Conservation (phyloP, 306 rosid genomes). For the Lathyrus sativus region DNA sequence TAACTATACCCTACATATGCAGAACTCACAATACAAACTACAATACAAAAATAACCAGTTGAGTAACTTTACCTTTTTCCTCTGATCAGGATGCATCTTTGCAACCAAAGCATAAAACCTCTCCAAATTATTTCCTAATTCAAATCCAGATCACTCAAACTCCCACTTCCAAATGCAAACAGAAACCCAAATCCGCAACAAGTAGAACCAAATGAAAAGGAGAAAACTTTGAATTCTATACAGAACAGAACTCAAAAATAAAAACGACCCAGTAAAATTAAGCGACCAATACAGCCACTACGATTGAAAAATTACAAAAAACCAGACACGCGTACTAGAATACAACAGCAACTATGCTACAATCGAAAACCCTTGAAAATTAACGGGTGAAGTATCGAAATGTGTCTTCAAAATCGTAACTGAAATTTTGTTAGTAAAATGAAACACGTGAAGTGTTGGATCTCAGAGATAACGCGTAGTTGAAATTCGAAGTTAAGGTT, state of each 20-base stretch:
- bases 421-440: conserved; percentile 28
- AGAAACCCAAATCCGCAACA: conserved; percentile 1
- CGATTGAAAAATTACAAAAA: conserved; percentile 7
- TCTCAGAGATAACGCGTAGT: conserved; percentile 41
- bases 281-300: conserved; percentile 33
- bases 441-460: conserved; percentile 41
- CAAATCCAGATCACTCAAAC: conserved; percentile 57
- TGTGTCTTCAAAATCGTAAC: conserved; percentile 35
- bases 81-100: conserved; percentile 83
- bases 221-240: conserved; percentile 28
- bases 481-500: conserved; percentile 37
- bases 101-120: conserved; percentile 55
- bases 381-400: conserved; percentile 52
- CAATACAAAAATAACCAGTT: conserved; percentile 25
- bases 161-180: conserved; percentile 41
- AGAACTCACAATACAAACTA: conserved; percentile 34
- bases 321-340: conserved; percentile 33
- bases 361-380: conserved; percentile 32
- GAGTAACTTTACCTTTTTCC: conserved; percentile 76
- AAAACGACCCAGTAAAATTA: conserved; percentile 31
- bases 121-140: conserved; percentile 37
- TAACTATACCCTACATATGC: background rate
- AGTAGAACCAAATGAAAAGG: conserved; percentile 8
- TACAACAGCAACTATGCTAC: conserved; percentile 19
- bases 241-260: conserved; percentile 19